Base-by-base conservation (phyloP, 139 green algal species). In the Micractinium conductrix region DNA sequence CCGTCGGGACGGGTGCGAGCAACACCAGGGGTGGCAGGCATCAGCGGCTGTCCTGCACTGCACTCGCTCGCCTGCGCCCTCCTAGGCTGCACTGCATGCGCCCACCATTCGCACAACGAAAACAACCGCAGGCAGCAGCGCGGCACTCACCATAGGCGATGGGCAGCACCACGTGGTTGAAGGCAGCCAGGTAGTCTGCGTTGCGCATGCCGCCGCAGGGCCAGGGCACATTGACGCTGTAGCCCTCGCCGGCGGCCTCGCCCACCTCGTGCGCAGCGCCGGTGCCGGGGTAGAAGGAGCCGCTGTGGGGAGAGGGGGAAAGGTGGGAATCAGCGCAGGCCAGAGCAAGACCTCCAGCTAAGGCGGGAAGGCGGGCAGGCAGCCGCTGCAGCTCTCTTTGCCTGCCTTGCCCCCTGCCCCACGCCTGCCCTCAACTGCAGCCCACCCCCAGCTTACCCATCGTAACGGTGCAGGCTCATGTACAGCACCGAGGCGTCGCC, bases 201-300 rank as follows among this genome's bases (percentile, higher is more conserved):
- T 87, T 74, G 87, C 76, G 71, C 81, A 92, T 33, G 91, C 91
- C 43, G 30, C 69, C 72, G 93, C 89, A 8, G 55, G 86, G 86
- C 82, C 80, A 70, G 44, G 93, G 91, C 6, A 98, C 79, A 84
- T 98, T 98, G 73, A 97, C 92, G 9, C 87, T 98, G 74, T 83
- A 79, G 37, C 96, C 96, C 43, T 58, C 79, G 48, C 67, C 85
- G 8, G 24, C 26, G 42, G 76, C 86, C 42, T 74, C 30, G n/a
- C 88, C 88, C 14, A 79, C 80, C 60, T 91, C 88, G 17, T 84
- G 44, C 33, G 79, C 63, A 22, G 73, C 48, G 1, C 88, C 88
- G 26, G 68, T 91, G 73, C 81, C 81, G 1, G 88, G 88, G 42
- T 87, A 91, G 38, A 90, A 86, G n/a, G 45, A 63, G 72, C 81